These are phyloP conservation scores for Thelonectria rubi DNA, from an alignment of 2,329 filamentous ascomycete species.

Conservation along the genomic window DNA sequence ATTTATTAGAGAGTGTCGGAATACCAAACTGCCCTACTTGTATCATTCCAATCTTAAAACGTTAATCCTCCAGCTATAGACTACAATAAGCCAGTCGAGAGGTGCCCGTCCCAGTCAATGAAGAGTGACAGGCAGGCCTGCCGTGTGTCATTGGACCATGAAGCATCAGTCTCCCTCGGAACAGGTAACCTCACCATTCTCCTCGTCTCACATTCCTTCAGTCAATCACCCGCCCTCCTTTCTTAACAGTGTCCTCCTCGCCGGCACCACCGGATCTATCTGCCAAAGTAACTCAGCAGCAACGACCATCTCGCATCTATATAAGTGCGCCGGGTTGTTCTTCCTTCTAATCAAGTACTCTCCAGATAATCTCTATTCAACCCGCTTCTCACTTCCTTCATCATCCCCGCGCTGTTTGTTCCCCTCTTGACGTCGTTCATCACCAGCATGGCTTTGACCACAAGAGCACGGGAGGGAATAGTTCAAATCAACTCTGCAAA, in stretches of 20 bases:
- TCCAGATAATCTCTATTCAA: not conserved
- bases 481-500: not conserved
- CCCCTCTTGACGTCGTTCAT: not conserved
- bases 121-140: too few species aligned
- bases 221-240: slow-evolving; percentile 8
- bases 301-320: slow-evolving; percentile 1
- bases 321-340: too few species aligned
- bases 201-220: slow-evolving; percentile 9
- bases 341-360: too few species aligned
- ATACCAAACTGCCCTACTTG: too few species aligned
- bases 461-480: not conserved
- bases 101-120: too few species aligned
- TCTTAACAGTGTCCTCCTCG: slow-evolving; percentile 8
- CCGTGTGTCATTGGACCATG: too few species aligned
- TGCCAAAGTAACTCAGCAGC: not conserved
- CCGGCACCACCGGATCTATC: slow-evolving; percentile 1
- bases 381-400: not conserved
- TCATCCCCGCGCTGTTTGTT: not conserved
- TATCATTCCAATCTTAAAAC: too few species aligned
- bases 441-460: not conserved
- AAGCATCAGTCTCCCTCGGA: too few species aligned
- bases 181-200: slow-evolving; percentile 12
- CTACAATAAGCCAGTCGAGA: too few species aligned
- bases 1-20: too few species aligned
- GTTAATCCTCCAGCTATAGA: too few species aligned